These are phyloP conservation scores for Protomyces lactucae-debilis DNA, from an alignment of 1,139 yeast genomes.

Conservation along the genomic window DNA sequence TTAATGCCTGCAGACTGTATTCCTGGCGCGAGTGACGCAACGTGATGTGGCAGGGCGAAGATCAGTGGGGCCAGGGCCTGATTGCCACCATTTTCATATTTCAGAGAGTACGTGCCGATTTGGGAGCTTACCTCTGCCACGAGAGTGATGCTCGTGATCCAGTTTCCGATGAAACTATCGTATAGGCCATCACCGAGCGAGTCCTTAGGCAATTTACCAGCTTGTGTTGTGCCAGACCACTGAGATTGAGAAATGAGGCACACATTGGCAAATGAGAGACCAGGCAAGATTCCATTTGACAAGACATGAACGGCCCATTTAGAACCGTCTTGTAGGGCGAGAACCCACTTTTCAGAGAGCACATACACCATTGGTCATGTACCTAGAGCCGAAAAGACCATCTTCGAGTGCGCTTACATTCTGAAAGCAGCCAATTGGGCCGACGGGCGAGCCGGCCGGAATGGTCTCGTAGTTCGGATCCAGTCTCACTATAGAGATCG, in stretches of 20 bases:
- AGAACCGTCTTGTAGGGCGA: constrained; percentile 40
- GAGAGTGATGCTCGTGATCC: constrained; percentile 45
- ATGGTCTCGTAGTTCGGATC: not conserved
- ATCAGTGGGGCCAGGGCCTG: constrained; percentile 51
- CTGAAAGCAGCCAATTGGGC: not conserved
- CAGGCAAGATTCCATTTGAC: constrained; percentile 32
- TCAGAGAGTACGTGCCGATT: constrained; percentile 51
- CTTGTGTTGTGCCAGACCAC: constrained; percentile 8
- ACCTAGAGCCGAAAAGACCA: not conserved
- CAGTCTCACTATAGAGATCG: not conserved
- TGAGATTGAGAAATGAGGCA: not conserved
- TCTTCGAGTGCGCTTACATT: not conserved
- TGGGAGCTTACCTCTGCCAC: constrained; percentile 41
- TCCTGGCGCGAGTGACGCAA: constrained; percentile 46
- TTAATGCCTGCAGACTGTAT: not conserved
- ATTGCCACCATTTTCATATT: constrained; percentile 48
- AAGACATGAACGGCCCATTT: constrained; percentile 57
- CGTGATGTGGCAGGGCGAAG: constrained; percentile 71
- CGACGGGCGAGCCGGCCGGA: not conserved
- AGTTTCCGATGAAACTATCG: constrained; percentile 61
- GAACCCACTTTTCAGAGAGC: constrained; percentile 48
- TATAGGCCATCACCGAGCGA: constrained; percentile 39
- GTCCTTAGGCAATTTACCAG: constrained; percentile 8
- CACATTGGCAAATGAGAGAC: not conserved
- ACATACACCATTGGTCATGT: not conserved